These are phyloP conservation scores for Aspergillus coremiiformis DNA, from an alignment of 495 filamentous ascomycete genomes.

Conservation along the genomic window DNA sequence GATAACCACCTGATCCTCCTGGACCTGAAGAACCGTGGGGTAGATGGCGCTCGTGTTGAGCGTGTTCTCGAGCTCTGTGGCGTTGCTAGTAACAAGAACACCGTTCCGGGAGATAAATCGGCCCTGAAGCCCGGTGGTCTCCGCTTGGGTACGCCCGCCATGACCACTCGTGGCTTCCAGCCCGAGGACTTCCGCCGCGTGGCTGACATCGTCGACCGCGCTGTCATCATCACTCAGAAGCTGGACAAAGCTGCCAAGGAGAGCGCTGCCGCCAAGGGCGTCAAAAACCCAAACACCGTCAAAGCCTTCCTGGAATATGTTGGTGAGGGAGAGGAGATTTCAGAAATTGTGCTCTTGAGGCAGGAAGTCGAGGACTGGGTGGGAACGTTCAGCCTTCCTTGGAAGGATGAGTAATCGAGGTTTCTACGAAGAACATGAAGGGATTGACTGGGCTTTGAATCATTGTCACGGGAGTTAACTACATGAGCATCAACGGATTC, in stretches of 20 bases:
- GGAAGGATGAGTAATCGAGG: slow-evolving; percentile 48
- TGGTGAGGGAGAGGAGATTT: slow-evolving; percentile 71
- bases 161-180: slow-evolving; percentile 90
- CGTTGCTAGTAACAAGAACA: slow-evolving; percentile 98
- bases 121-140: slow-evolving; percentile 88
- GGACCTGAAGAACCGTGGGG: slow-evolving; percentile 84
- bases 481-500: background rate
- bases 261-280: slow-evolving; percentile 64
- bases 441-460: background rate
- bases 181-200: slow-evolving; percentile 84
- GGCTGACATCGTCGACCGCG: slow-evolving; percentile 87
- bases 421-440: background rate
- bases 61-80: slow-evolving; percentile 89
- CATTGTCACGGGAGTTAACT: background rate
- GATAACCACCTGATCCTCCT: slow-evolving; percentile 95
- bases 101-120: slow-evolving; percentile 89
- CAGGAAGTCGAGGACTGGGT: slow-evolving; percentile 96
- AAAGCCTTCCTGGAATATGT: slow-evolving; percentile 81
- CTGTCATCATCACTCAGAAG: slow-evolving; percentile 74
- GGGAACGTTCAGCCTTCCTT: slow-evolving; percentile 82
- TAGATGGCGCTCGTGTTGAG: slow-evolving; percentile 93
- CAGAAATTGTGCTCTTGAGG: slow-evolving; percentile 79
- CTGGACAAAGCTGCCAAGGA: slow-evolving; percentile 75
- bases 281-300: slow-evolving; percentile 69
- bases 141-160: slow-evolving; percentile 88